Evolutionary conservation across 192 early-diverging fungal genomes (phyloP).

Genomic region (Coemansia sp.): DNA sequence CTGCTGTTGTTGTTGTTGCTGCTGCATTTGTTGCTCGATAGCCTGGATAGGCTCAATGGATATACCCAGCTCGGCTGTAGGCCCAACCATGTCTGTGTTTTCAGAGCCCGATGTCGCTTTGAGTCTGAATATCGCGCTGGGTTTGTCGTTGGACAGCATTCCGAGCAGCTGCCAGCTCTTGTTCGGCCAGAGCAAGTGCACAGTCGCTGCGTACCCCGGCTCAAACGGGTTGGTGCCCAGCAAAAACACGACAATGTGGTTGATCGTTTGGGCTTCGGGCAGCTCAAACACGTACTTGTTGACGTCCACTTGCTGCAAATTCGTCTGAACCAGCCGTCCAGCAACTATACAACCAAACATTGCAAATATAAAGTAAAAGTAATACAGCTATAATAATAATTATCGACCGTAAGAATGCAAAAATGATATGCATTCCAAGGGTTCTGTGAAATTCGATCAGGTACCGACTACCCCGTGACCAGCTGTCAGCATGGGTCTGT

Average conservation of each 20-base stretch:
- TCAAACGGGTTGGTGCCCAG: slow-evolving; percentile 85
- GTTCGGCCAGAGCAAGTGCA: slow-evolving; percentile 88
- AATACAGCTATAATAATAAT: neutral
- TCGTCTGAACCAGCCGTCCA: slow-evolving; percentile 88
- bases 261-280: slow-evolving; percentile 78
- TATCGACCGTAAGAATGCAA: no score
- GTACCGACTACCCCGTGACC: neutral
- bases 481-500: neutral
- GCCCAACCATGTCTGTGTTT: slow-evolving; percentile 16
- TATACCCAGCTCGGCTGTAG: slow-evolving; percentile 79
- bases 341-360: slow-evolving; percentile 96
- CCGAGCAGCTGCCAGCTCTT: slow-evolving; percentile 77
- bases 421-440: no score
- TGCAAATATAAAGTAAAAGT: neutral
- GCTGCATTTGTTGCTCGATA: slow-evolving; percentile 62
- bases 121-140: slow-evolving; percentile 79
- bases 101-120: slow-evolving; percentile 18
- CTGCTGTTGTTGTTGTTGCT: slow-evolving; percentile 24
- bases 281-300: slow-evolving; percentile 91
- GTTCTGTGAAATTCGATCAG: slow-evolving; percentile 9
- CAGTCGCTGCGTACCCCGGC: slow-evolving; percentile 87
- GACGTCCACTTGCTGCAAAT: slow-evolving; percentile 83
- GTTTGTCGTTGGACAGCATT: slow-evolving; percentile 78
- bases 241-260: slow-evolving; percentile 94
- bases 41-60: slow-evolving; percentile 83